Conservation (phyloP, 192 early-diverging fungal species). For the Backusella psychrophila region DNA sequence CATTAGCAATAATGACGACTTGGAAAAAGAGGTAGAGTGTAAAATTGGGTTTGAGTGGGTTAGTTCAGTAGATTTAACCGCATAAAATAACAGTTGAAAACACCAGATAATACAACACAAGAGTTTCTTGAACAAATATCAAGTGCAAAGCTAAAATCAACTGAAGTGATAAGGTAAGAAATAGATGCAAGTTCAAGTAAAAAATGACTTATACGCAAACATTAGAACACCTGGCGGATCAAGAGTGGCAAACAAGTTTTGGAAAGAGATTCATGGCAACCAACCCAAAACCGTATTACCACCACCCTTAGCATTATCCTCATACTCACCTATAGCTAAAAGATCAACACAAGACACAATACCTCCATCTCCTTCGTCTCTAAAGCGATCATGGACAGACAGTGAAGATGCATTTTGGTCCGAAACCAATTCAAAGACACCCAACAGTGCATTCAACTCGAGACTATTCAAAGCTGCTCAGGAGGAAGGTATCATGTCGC, state of each 20-base stretch:
- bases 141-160: slow-evolving; percentile 9
- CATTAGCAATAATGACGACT: neutral
- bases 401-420: slow-evolving; percentile 8
- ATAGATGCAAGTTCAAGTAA: neutral
- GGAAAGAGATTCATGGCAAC: slow-evolving; percentile 15
- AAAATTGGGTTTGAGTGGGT: no score
- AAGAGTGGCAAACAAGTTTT: slow-evolving; percentile 4
- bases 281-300: neutral
- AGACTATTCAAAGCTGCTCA: neutral
- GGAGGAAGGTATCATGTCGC: neutral
- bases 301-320: neutral
- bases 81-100: neutral
- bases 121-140: slow-evolving; percentile 8
- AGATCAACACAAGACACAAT: neutral
- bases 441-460: neutral
- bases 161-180: slow-evolving; percentile 11
- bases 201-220: neutral
- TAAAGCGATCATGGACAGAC: neutral
- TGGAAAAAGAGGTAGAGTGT: neutral
- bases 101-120: neutral
- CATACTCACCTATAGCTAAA: neutral
- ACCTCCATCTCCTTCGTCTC: neutral
- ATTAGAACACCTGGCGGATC: slow-evolving; percentile 9
- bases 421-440: neutral
- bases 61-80: no score